Evolutionary conservation across 2,329 filamentous ascomycete genomes (phyloP).

Genomic region (Monosporascus sp.): DNA sequence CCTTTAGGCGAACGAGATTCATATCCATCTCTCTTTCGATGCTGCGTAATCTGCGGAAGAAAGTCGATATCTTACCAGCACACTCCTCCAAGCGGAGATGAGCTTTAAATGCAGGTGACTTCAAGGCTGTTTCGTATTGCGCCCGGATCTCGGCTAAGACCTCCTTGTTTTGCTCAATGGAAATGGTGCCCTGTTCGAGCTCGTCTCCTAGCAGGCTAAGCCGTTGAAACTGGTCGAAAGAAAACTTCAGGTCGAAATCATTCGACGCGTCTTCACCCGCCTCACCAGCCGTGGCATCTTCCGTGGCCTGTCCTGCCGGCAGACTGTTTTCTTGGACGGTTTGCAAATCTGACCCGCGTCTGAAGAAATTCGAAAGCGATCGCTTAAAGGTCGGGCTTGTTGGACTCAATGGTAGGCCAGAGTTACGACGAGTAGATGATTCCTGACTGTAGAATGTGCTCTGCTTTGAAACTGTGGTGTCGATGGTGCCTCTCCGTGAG

Average conservation of each 20-base stretch:
- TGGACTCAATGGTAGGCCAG: not conserved
- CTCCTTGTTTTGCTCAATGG: slow-evolving; percentile 14
- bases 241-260: slow-evolving; percentile 10
- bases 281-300: slow-evolving; percentile 2
- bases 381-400: not conserved
- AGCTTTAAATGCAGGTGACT: slow-evolving; percentile 5
- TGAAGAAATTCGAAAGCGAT: slow-evolving; percentile 2
- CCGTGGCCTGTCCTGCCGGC: not conserved
- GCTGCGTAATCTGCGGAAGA: slow-evolving; percentile 8
- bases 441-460: slow-evolving; percentile 1
- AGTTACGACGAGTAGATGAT: slow-evolving; percentile 2
- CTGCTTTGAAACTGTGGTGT: not conserved
- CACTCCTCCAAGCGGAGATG: slow-evolving; percentile 3
- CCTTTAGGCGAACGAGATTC: slow-evolving; percentile 7
- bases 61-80: slow-evolving; percentile 5
- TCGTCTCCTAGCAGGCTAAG: slow-evolving; percentile 8
- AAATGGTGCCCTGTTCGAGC: slow-evolving; percentile 10
- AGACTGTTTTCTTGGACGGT: not conserved
- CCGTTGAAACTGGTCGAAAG: slow-evolving; percentile 12
- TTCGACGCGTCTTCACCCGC: slow-evolving; percentile 2
- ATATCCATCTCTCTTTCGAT: slow-evolving; percentile 12
- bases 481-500: not conserved
- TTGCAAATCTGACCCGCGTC: not conserved
- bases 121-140: slow-evolving; percentile 9
- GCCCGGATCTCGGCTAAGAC: slow-evolving; percentile 10